Base-by-base conservation (phyloP, 139 green algal genomes). In the Zygnema circumcarinatum region DNA sequence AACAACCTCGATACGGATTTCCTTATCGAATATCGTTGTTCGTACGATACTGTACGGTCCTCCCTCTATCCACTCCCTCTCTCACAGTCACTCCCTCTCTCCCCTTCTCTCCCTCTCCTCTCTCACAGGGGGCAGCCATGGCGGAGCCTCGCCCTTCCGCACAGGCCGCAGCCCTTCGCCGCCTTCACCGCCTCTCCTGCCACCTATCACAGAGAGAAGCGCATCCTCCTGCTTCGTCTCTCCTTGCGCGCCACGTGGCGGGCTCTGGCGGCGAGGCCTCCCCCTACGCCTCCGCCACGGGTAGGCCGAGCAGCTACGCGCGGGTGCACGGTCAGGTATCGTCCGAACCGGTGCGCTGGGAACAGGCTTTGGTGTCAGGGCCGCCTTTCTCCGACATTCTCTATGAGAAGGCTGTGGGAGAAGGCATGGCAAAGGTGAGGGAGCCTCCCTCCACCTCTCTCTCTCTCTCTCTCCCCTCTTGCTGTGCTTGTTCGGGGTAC, bases 191-290 rank as follows among this genome's bases (percentile, higher is more conserved):
- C 54, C 29, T 72, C 54, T 33, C 25, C 54, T 29, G 25, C 54
- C 25, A 72, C 25, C 54, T 29, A 25, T 72, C 54, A 72, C 25
- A 25, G 29, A 29, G 54, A 25, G 29, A 29, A 25, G 25, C 54
- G 29, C 25, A 72, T 25, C 25, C 25, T 25, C 29, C 54, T 29
- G 29, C 54, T 29, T 72, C 54, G 54, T 72, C 54, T 25, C 25
- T 33, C 54, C 25, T 72, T 25, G 54, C 54, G 54, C 54, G n/a
- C n/a, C n/a, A n/a, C n/a, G n/a, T 72, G 29, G 29, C 25, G 29
- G 29, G 25, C 38, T 22, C 97, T 96, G n/a, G 97, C 97, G 81
- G 99, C 97, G 92, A 99, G 99, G 85, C 90, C 95, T 0, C 91
- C 91, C 72, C 82, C 25, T 89, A 89, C 21, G 84, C 84, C 1